Percentiles rank a stretch among this genome's conserved stretches.
Evolutionary conservation across 106 monocot genomes (phyloP).

Genomic region (Phalaenopsis equestris): DNA sequence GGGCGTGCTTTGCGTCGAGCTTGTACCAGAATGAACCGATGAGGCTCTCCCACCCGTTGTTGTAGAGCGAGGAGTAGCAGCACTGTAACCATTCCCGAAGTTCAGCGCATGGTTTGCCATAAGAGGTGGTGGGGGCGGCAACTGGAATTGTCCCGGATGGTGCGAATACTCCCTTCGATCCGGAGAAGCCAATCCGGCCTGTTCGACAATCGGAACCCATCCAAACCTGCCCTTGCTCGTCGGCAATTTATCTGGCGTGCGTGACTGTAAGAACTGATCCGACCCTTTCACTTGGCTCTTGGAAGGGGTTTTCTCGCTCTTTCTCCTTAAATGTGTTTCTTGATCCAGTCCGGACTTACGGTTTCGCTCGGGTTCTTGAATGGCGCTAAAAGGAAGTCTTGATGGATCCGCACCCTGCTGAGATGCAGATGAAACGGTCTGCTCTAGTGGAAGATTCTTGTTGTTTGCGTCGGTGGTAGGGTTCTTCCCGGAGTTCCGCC

Average conservation of each 20-base stretch:
- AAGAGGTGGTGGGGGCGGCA: constrained; percentile 17
- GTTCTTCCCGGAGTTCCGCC: constrained; percentile 26
- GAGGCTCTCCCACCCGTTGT: constrained; percentile 41
- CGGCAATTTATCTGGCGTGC: constrained; percentile 67
- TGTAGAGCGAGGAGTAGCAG: constrained; percentile 53
- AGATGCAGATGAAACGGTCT: constrained; percentile 17
- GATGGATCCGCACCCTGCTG: constrained; percentile 28
- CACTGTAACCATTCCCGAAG: constrained; percentile 14
- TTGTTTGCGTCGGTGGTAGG: constrained; percentile 31
- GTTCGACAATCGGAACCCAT: constrained; percentile 38
- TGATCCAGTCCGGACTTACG: constrained; percentile 23
- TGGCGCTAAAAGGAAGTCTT: constrained; percentile 54
- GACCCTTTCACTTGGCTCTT: constrained; percentile 23
- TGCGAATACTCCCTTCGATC: constrained; percentile 11
- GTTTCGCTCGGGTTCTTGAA: constrained; percentile 36
- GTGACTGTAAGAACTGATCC: constrained; percentile 21
- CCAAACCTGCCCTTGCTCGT: constrained; percentile 48
- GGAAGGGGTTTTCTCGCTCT: constrained; percentile 51
- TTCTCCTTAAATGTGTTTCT: constrained; percentile 21
- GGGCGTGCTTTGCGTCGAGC: constrained; percentile 79
- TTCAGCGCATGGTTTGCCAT: constrained; percentile 19
- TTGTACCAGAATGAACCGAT: constrained; percentile 50
- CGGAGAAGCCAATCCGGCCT: constrained; percentile 3
- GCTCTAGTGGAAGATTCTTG: constrained; percentile 34
- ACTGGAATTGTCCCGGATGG: constrained; percentile 10